phyloP scores from a whole-genome alignment of 257 asterid genomes.

The Ilex asprella region DNA sequence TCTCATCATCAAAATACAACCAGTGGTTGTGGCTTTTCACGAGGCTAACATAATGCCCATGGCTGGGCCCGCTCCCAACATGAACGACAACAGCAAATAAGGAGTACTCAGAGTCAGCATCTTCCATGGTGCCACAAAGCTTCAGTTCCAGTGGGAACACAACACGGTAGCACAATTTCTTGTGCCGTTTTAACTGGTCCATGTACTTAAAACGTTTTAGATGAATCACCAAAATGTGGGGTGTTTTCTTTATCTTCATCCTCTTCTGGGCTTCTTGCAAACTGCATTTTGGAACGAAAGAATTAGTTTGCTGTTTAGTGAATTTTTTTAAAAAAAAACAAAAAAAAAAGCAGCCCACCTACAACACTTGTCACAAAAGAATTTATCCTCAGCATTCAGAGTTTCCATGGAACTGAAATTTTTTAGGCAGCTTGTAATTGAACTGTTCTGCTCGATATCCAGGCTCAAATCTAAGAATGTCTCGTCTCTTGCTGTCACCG shows the following conservation, averaged over 20 bases:
- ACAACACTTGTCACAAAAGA: conserved; percentile 52
- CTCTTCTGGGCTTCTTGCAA: conserved; percentile 87
- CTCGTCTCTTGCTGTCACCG: neutral
- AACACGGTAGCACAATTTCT: conserved; percentile 65
- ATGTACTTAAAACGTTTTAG: conserved; percentile 82
- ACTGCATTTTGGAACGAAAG: conserved; percentile 26
- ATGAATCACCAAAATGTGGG: conserved; percentile 68
- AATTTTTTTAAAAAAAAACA: neutral
- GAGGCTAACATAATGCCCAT: conserved; percentile 74
- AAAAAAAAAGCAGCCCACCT: conserved; percentile 22
- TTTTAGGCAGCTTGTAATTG: conserved; percentile 3
- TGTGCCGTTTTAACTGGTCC: conserved; percentile 66
- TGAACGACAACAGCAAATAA: conserved; percentile 75
- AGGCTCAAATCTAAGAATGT: neutral
- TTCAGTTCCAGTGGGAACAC: conserved; percentile 76
- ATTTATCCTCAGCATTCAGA: conserved; percentile 39
- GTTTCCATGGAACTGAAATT: conserved; percentile 13
- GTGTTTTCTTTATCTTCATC: conserved; percentile 75
- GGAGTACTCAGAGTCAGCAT: conserved; percentile 59
- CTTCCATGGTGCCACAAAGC: conserved; percentile 51
- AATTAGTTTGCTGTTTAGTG: conserved; percentile 3
- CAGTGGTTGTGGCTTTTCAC: conserved; percentile 82
- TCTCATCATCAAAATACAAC: conserved; percentile 78
- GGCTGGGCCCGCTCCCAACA: conserved; percentile 76
- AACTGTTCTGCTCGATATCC: conserved; percentile 2